phyloP scores from a whole-genome alignment of 2,329 filamentous ascomycete species.

The Microcyclospora tardicrescens region DNA sequence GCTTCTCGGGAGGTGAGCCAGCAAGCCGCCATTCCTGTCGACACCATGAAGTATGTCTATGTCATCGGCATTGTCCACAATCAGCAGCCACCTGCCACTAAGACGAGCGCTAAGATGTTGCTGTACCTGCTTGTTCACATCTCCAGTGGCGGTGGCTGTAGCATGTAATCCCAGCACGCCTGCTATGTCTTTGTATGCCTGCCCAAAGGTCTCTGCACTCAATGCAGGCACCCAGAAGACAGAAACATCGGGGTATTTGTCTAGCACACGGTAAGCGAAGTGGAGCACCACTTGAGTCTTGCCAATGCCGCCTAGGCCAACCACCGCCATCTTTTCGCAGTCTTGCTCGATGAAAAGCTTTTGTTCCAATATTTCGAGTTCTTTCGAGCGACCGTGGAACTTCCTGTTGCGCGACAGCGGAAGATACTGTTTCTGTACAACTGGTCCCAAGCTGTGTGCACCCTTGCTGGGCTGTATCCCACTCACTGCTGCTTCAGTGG shows the following conservation, averaged over 20 bases:
- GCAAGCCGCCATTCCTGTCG: conserved; percentile 5
- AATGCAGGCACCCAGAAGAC: conserved; percentile 13
- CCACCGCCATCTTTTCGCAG: conserved; percentile 17
- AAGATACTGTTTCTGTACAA: conserved; percentile 6
- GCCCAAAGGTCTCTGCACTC: conserved; percentile 10
- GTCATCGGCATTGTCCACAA: conserved; percentile 15
- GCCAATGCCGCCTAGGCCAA: conserved; percentile 20
- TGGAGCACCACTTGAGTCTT: conserved; percentile 23
- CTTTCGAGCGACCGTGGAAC: conserved; percentile 16
- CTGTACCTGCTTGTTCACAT: conserved; percentile 15
- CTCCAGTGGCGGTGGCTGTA: conserved; percentile 5
- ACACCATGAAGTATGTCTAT: conserved; percentile 1
- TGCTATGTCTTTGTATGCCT: conserved; percentile 6
- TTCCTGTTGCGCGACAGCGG: conserved; percentile 16
- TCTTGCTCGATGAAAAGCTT: conserved; percentile 14
- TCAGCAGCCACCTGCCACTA: conserved; percentile 11
- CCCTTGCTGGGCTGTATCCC: background rate
- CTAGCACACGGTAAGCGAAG: conserved; percentile 15
- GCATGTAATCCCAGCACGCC: conserved; percentile 4
- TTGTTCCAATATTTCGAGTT: conserved; percentile 18
- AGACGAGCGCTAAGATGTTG: conserved; percentile 9
- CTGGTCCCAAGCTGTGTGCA: too few relatives aligned
- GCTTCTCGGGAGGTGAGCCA: conserved; percentile 9
- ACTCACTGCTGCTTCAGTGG: background rate
- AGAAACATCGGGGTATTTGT: conserved; percentile 8